Evolutionary conservation across 495 filamentous ascomycete species (phyloP), one percentile per base, ranked within the genome.

Genomic region (Glarea lozoyensis): DNA sequence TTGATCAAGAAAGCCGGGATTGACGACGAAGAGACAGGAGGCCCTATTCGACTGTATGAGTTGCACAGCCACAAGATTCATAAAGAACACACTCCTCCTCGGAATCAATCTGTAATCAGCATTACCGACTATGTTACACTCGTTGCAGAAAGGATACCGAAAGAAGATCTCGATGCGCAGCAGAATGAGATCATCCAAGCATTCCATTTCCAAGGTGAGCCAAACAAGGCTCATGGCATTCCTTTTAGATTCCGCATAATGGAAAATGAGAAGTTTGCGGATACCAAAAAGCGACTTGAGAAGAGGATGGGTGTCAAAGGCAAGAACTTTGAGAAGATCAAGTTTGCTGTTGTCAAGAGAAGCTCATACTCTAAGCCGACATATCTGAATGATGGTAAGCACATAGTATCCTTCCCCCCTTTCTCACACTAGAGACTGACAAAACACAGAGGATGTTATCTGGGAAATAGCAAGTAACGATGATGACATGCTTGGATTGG

Each of bases 281-380:
- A 97, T 22, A 96, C 92, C 38, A 94, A 88, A 66, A 81, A 89
- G 54, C 79, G 92, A 17, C 69, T 99, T 2, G 86, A 87, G 52
- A 86, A 85, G 57, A 76, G 92, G 37, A 94, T 85, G 2, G 88
- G 88, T 10, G 79, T 99, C 60, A 97, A 95, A 66, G 92, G 92
- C 49, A 97, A 97, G 68, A 86, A 86, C 43, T 92, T 97, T 49
- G 92, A 99, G 62, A 99, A 96, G 70, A 88, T 97, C 60, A 95
- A 89, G 63, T 96, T 99, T 67, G 86, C 88, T 4, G 64, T 95
- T 33, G 72, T 96, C 5, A 75, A 77, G 46, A 74, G 83, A 41
- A 60, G 70, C 19, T 58, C 61, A 6, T 93, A 82, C 61, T 76
- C 82, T 15, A 83, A 74, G 53, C 82, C 89, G 3, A 68, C 75